Percentiles rank a stretch among this genome's conserved stretches.
These are phyloP conservation scores for Scedosporium minutisporum DNA, from an alignment of 2,329 filamentous ascomycete species.

Conservation along the genomic window DNA sequence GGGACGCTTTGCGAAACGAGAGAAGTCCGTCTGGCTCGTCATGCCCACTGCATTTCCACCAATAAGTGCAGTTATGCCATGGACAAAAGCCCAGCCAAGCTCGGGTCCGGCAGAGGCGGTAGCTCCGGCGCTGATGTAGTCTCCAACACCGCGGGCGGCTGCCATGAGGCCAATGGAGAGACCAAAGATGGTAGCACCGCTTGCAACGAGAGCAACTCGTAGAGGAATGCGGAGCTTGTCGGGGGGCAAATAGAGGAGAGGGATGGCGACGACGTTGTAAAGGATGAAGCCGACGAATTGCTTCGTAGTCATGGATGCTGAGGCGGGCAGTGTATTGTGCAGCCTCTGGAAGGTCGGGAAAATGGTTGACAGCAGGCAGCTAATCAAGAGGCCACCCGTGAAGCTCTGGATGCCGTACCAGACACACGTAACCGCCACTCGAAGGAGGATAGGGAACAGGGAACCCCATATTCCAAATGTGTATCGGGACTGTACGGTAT, in stretches of 20 bases:
- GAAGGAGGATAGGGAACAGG: too few species aligned
- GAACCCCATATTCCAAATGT: too few species aligned
- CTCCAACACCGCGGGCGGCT: background rate
- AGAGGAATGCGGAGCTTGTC: slow-evolving; percentile 21
- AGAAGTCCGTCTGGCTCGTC: slow-evolving; percentile 34
- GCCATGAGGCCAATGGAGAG: background rate
- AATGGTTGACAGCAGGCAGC: slow-evolving; percentile 9
- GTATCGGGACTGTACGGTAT: too few species aligned
- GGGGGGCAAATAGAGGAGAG: slow-evolving; percentile 32
- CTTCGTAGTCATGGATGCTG: slow-evolving; percentile 14
- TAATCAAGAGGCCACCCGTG: background rate
- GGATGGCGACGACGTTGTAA: slow-evolving; percentile 19
- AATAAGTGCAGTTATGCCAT: slow-evolving; percentile 30
- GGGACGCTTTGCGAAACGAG: slow-evolving; percentile 28
- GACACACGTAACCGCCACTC: too few species aligned
- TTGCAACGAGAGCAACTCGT: background rate
- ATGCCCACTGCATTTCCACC: slow-evolving; percentile 33
- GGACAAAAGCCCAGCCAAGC: slow-evolving; percentile 26
- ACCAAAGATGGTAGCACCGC: background rate
- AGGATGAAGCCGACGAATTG: slow-evolving; percentile 19
- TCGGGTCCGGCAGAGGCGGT: slow-evolving; percentile 4
- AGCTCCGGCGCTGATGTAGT: background rate
- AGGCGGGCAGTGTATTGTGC: slow-evolving; percentile 15
- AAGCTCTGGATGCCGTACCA: background rate
- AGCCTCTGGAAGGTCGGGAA: slow-evolving; percentile 15